Evolutionary conservation across 306 rosid species (phyloP), one percentile per base, ranked within the genome.

Genomic region (Dalbergia oliveri): DNA sequence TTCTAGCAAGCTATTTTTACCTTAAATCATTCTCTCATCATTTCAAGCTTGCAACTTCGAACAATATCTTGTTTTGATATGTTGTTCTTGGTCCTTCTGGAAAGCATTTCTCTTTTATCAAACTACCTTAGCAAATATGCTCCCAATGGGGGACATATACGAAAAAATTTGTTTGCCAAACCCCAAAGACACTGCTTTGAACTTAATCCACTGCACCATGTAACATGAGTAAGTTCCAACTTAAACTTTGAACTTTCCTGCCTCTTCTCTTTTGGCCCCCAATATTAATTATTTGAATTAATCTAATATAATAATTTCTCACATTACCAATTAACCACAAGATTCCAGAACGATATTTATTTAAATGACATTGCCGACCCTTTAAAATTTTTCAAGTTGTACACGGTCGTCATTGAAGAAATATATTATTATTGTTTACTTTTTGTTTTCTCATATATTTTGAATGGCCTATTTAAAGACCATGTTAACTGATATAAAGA

Each of bases 401-500:
- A 18, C 35, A 58, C 14, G 58, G 35, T 53, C 66, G 7, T 37
- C 31, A 69, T 69, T 16, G 16, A 75, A 76, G 13, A 57, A 58
- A 50, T 47, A 47, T 11, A 4, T 47, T 47, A 47, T 47, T 59
- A 23, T 9, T 56, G 37, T 49, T 59, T 19, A 67, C 12, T 81
- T 33, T 63, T 9, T 33, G 53, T 60, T 16, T 49, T 79, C 39
- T 66, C 8, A 23, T 54, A 50, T 6, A 35, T n/a, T 78, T 68
- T 16, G n/a, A 19, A 23, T 47, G 56, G 10, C 57, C 11, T 66
- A 43, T 61, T 66, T 61, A 73, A 54, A 65, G 70, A 56, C 67
- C 81, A n/a, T 41, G 15, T 21, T 61, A 78, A 66, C n/a, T 64
- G 50, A 72, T 86, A 86, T 86, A 86, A 82, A 75, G 69, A 63